Conservation (phyloP, 768 basidiomycete species). For the Kwoniella mangroviensis region DNA sequence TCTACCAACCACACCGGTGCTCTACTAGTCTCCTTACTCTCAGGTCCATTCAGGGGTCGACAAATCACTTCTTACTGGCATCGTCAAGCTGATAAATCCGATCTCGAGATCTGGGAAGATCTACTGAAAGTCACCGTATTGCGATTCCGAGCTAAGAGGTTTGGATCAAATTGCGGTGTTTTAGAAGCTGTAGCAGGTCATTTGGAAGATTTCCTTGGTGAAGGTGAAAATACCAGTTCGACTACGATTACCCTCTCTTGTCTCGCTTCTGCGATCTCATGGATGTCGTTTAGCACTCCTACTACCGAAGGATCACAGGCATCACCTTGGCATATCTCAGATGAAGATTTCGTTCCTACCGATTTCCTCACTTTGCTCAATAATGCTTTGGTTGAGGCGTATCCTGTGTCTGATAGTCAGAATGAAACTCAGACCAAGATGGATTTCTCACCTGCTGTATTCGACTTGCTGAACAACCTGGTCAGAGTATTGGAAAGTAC, state of each 20-base stretch:
- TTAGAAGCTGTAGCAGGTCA: constrained; percentile 45
- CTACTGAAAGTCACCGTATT: constrained; percentile 38
- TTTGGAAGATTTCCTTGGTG: constrained; percentile 34
- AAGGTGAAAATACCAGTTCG: constrained; percentile 37
- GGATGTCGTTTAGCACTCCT: constrained; percentile 32
- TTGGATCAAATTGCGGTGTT: constrained; percentile 47
- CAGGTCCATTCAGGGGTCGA: constrained; percentile 42
- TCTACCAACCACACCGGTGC: constrained; percentile 50
- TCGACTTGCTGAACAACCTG: constrained; percentile 26
- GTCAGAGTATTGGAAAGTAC: constrained; percentile 9
- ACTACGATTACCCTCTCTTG: constrained; percentile 46
- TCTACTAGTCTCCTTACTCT: constrained; percentile 46
- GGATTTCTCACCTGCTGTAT: constrained; percentile 33
- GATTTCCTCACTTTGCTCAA: constrained; percentile 43
- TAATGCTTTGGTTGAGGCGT: constrained; percentile 34
- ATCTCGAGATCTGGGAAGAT: constrained; percentile 39
- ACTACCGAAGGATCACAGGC: constrained; percentile 13
- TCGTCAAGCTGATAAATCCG: constrained; percentile 23
- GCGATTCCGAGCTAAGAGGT: constrained; percentile 45
- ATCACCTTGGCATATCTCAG: constrained; percentile 26
- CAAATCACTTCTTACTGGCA: constrained; percentile 43
- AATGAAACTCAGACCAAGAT: neutral
- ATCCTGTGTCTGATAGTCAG: constrained; percentile 26
- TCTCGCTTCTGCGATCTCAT: constrained; percentile 33
- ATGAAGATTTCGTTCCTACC: constrained; percentile 39